A percentile compares a stretch with the other conserved stretches of the same genome.
phyloP scores from a whole-genome alignment of 2,329 filamentous ascomycete genomes.

The Pyrenochaeta sp. region DNA sequence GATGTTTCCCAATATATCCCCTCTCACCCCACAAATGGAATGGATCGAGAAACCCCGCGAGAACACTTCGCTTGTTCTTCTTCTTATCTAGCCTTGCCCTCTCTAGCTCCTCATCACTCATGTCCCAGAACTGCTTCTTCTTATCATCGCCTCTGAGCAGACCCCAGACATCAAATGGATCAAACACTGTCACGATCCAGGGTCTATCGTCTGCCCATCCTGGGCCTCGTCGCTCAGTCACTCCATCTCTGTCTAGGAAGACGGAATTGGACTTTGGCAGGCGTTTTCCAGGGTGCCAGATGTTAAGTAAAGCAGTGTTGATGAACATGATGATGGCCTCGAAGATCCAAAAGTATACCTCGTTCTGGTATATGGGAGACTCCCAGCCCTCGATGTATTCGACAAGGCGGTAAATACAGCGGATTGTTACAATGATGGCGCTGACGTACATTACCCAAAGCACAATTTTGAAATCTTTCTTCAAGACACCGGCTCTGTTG shows the following conservation, averaged over 20 bases:
- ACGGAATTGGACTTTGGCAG: slow-evolving; percentile 60
- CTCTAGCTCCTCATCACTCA: slow-evolving; percentile 44
- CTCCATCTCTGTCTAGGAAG: slow-evolving; percentile 61
- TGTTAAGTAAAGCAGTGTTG: slow-evolving; percentile 61
- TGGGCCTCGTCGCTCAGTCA: slow-evolving; percentile 61
- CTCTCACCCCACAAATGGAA: slow-evolving; percentile 39
- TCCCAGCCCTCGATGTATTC: slow-evolving; percentile 57
- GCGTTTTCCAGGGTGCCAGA: slow-evolving; percentile 60
- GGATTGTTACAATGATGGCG: slow-evolving; percentile 57
- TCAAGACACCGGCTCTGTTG: slow-evolving; percentile 50
- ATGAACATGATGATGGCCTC: slow-evolving; percentile 62
- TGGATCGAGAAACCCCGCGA: slow-evolving; percentile 36
- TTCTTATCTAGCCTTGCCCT: slow-evolving; percentile 35
- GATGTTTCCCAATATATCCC: slow-evolving; percentile 39
- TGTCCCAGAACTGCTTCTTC: slow-evolving; percentile 49
- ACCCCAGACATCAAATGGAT: slow-evolving; percentile 48
- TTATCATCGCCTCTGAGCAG: slow-evolving; percentile 42
- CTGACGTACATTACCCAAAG: slow-evolving; percentile 60
- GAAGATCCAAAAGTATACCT: slow-evolving; percentile 65
- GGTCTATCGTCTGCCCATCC: slow-evolving; percentile 59
- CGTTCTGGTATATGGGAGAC: slow-evolving; percentile 51
- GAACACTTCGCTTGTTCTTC: slow-evolving; percentile 29
- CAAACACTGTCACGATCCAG: slow-evolving; percentile 52
- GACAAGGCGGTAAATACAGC: slow-evolving; percentile 63
- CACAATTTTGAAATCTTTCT: slow-evolving; percentile 53